Evolutionary conservation across 1,284 basidiomycete species (phyloP), one percentile per base, ranked within the genome.

Genomic region (Ganoderma sp.): DNA sequence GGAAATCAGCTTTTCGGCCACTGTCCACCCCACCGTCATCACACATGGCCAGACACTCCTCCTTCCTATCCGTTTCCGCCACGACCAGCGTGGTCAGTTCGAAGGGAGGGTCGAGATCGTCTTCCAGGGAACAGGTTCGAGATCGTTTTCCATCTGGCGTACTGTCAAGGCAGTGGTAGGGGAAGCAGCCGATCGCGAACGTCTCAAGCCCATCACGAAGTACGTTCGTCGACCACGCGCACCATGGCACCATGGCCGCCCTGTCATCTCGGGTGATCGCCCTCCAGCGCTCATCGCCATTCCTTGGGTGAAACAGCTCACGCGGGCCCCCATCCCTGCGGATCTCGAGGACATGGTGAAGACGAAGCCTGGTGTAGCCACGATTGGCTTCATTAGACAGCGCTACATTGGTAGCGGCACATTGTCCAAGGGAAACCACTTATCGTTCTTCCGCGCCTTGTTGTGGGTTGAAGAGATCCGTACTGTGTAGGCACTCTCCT

Each of bases 381-480:
- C 67, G 25, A 63, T 73, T n/a, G 63, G 37, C 25, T 37, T 61
- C 68, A 48, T 71, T 68, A 58, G 67, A 45, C 14, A 58, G 70
- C 9, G 68, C 78, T 0, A 83, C 81, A 72, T 89, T 28, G 87
- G 32, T 32, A 9, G 28, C n/a, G 32, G 41, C 22, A 34, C 39
- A 6, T 34, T 42, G 37, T 15, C 62, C 8, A 63, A 56, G 22
- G 63, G 1, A 17, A 64, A 57, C 19, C 63, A 64, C n/a, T 14
- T 4, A 2, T 22, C 32, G 10, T 12, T 17, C 7, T 61, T 66
- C 41, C 34, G 25, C 5, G 39, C 37, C 1, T 37, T 66, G 19
- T 7, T 61, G 15, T 66, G 65, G 65, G 48, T 61, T 5, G 65
- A 66, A 54, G 65, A 66, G 32, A 41, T 22, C 1, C 65, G 65